Evolutionary conservation across 208 protist species (phyloP).

Genomic region (Trichomonas tenax): DNA sequence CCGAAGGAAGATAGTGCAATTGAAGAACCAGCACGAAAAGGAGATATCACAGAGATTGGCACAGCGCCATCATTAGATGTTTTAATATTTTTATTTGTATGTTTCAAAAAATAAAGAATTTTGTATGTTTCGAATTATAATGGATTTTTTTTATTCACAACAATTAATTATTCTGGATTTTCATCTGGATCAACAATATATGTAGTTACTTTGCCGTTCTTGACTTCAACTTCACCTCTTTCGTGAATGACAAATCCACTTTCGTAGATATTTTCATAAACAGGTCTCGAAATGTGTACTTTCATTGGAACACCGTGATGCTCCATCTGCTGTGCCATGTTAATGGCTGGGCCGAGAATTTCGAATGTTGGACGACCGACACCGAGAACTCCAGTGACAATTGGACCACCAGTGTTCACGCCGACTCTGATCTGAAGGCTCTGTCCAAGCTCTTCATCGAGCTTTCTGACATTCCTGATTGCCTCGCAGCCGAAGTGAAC

Average conservation of each 20-base stretch:
- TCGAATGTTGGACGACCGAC: not conserved
- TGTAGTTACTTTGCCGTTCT: not conserved
- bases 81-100: not conserved
- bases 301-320: not conserved
- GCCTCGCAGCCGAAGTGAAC: not conserved
- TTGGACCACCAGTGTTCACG: not conserved
- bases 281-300: not conserved
- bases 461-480: not conserved
- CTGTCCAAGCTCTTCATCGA: not conserved
- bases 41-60: not conserved
- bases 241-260: not conserved
- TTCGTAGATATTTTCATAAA: not conserved
- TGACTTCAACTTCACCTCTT: conserved; percentile 13
- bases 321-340: conserved; percentile 18
- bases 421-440: not conserved
- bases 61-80: not conserved
- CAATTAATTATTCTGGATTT: not conserved
- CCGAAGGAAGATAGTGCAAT: not conserved
- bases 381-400: not conserved
- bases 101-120: too few species aligned
- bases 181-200: not conserved
- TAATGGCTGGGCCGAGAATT: not conserved
- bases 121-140: too few species aligned
- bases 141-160: not conserved
- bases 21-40: not conserved